A percentile compares a stretch with the other conserved stretches of the same genome.
Conservation (phyloP, 116 monocot genomes). For the Iris pallida region DNA sequence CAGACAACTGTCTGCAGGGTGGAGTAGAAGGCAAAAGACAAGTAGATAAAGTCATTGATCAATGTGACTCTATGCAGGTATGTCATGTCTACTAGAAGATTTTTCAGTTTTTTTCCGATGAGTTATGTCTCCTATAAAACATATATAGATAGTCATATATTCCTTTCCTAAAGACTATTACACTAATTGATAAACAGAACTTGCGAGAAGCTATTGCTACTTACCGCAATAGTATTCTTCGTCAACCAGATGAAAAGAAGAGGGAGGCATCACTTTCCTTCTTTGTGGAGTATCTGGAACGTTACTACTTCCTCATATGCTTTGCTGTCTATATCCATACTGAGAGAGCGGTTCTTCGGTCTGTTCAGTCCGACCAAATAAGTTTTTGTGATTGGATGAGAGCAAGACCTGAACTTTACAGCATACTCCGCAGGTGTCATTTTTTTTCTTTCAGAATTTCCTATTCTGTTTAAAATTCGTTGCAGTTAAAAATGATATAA, state of each 20-base stretch:
- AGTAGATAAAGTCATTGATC: slow-evolving; percentile 96
- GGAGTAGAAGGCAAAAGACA: slow-evolving; percentile 95
- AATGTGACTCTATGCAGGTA: slow-evolving; percentile 99
- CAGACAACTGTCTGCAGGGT: slow-evolving; percentile 40
- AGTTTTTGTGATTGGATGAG: slow-evolving; percentile 98
- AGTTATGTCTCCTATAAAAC: no score
- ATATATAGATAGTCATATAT: no score
- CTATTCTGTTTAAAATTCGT: no score
- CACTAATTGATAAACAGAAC: slow-evolving; percentile 48
- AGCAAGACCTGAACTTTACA: slow-evolving; percentile 99
- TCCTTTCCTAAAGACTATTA: no score
- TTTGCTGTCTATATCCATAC: slow-evolving; percentile 96
- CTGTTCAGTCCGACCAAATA: slow-evolving; percentile 35
- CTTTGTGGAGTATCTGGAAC: slow-evolving; percentile 96
- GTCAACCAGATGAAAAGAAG: slow-evolving; percentile 99
- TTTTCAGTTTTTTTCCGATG: no score
- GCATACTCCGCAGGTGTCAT: slow-evolving; percentile 88
- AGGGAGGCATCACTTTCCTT: slow-evolving; percentile 93
- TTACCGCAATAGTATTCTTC: slow-evolving; percentile 75
- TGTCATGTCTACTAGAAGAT: not conserved
- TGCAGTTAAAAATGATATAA: no score
- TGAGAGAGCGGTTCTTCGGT: slow-evolving; percentile 50
- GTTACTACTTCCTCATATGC: slow-evolving; percentile 98
- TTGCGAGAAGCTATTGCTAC: slow-evolving; percentile 90
- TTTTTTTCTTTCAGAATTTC: not conserved